Evolutionary conservation across 495 filamentous ascomycete species (phyloP).

Genomic region (Aspergillus baeticus): DNA sequence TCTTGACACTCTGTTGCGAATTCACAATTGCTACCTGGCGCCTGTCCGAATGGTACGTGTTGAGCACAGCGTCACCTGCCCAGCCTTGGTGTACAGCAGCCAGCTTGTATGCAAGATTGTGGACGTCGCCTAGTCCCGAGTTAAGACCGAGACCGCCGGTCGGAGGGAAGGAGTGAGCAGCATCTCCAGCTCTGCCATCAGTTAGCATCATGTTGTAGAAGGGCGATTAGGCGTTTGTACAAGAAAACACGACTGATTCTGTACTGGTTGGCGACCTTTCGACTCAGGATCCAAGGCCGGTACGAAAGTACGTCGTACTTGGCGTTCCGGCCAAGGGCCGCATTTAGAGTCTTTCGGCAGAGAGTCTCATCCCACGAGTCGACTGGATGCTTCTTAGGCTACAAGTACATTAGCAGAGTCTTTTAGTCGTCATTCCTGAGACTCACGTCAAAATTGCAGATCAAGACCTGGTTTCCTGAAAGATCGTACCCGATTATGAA

Average conservation of each 20-base stretch:
- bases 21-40: slow-evolving; percentile 34
- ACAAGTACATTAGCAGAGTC: too few relatives aligned
- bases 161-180: slow-evolving; percentile 38
- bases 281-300: slow-evolving; percentile 40
- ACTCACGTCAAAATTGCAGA: slow-evolving; percentile 39
- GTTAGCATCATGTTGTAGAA: too few relatives aligned
- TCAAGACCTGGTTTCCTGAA: slow-evolving; percentile 37
- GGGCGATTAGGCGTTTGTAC: slow-evolving; percentile 24
- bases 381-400: slow-evolving; percentile 31
- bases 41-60: slow-evolving; percentile 30
- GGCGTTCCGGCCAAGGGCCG: slow-evolving; percentile 33
- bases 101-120: slow-evolving; percentile 36
- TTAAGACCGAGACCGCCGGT: slow-evolving; percentile 37
- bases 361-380: slow-evolving; percentile 35
- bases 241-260: slow-evolving; percentile 32
- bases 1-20: slow-evolving; percentile 35
- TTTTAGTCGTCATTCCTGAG: too few relatives aligned
- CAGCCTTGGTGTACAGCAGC: slow-evolving; percentile 28
- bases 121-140: slow-evolving; percentile 33
- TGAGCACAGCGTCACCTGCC: slow-evolving; percentile 17
- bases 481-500: slow-evolving; percentile 45
- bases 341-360: slow-evolving; percentile 30
- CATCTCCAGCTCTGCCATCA: slow-evolving; percentile 56
- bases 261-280: slow-evolving; percentile 36
- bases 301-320: slow-evolving; percentile 38